Percentiles rank a stretch among this genome's conserved stretches.
Conservation (phyloP, 2,329 filamentous ascomycete species). For the Orbilia quercus region DNA sequence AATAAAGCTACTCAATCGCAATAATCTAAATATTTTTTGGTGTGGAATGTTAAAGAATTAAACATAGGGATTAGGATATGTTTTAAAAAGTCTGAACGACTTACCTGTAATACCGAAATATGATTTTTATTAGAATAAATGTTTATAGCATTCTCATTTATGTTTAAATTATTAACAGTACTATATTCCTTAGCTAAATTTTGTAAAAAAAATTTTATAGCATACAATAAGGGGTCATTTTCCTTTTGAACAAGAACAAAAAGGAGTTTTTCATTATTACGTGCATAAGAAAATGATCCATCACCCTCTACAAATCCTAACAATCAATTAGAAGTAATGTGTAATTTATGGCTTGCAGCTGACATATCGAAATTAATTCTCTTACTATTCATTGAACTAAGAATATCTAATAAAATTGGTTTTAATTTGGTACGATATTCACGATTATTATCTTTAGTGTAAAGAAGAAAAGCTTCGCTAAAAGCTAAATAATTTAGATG, state of each 20-base stretch:
- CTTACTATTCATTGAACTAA: slow-evolving; percentile 26
- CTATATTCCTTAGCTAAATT: neutral
- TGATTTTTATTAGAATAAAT: slow-evolving; percentile 4
- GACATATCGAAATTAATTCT: slow-evolving; percentile 31
- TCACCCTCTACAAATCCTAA: slow-evolving; percentile 21
- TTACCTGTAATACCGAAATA: slow-evolving; percentile 1
- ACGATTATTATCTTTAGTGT: slow-evolving; percentile 20
- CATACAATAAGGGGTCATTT: slow-evolving; percentile 12
- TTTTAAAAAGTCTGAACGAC: slow-evolving; percentile 17
- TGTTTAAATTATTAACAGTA: slow-evolving; percentile 6
- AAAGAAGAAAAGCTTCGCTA: slow-evolving; percentile 18
- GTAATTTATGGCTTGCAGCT: slow-evolving; percentile 5
- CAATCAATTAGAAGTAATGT: slow-evolving; percentile 34
- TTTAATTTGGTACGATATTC: slow-evolving; percentile 7
- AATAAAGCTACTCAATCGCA: slow-evolving; percentile 26
- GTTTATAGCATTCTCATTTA: slow-evolving; percentile 16
- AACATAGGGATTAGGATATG: slow-evolving; percentile 12
- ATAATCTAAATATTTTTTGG: slow-evolving; percentile 36
- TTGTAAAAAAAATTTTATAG: slow-evolving; percentile 3
- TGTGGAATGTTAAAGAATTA: neutral
- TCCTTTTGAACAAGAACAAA: slow-evolving; percentile 9
- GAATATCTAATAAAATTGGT: slow-evolving; percentile 25
- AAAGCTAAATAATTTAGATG: slow-evolving; percentile 12
- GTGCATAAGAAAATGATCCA: slow-evolving; percentile 12
- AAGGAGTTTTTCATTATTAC: slow-evolving; percentile 2